Evolutionary conservation across 805 yeast species (phyloP).

Genomic region (Sugiyamaella marilandica): DNA sequence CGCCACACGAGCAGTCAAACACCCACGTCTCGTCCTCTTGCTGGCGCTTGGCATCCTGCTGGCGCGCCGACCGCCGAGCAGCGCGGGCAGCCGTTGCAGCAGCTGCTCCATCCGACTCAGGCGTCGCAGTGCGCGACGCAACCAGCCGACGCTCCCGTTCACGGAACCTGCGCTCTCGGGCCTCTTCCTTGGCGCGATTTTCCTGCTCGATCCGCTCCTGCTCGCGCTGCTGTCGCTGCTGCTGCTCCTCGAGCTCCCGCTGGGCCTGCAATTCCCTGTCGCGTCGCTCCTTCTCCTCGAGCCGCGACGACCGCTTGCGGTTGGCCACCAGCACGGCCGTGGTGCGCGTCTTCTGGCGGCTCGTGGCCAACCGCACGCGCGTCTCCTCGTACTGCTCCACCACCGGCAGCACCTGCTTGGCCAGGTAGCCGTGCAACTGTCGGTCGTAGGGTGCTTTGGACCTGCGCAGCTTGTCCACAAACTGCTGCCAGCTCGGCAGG

Average conservation of each 20-base stretch:
- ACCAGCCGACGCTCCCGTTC: constrained; percentile 13
- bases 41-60: constrained; percentile 13
- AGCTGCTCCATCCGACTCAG: constrained; percentile 12
- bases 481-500: constrained; percentile 27
- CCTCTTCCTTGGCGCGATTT: constrained; percentile 10
- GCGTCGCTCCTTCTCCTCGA: constrained; percentile 25
- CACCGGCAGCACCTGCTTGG: constrained; percentile 27
- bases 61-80: constrained; percentile 10
- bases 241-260: constrained; percentile 24
- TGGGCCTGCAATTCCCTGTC: constrained; percentile 18
- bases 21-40: constrained; percentile 29
- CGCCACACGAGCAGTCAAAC: constrained; percentile 40
- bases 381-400: constrained; percentile 27
- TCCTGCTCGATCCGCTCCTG: constrained; percentile 14
- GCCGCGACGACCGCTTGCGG: constrained; percentile 32
- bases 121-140: constrained; percentile 9
- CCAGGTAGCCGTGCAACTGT: constrained; percentile 20
- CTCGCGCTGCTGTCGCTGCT: constrained; percentile 13
- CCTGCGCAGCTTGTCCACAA: constrained; percentile 20
- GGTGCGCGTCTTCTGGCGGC: constrained; percentile 25
- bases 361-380: constrained; percentile 23
- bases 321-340: constrained; percentile 27
- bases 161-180: constrained; percentile 12
- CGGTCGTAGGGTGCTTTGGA: constrained; percentile 19
- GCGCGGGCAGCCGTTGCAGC: constrained; percentile 12